phyloP scores from a whole-genome alignment of 2,329 filamentous ascomycete species.

The Blastomyces emzantsi region DNA sequence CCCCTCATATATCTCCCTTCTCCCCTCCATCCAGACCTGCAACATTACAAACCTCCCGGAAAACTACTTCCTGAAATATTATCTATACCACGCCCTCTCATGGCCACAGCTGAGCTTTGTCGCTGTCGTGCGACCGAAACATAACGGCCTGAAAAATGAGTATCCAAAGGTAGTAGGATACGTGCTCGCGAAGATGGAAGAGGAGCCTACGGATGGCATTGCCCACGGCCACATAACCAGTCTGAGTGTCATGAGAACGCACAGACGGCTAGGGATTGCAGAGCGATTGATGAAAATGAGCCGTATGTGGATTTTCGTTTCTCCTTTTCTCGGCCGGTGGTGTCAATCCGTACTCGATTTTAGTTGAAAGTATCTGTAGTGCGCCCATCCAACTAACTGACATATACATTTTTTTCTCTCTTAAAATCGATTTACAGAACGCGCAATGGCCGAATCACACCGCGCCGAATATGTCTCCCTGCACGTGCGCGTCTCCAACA shows the following conservation, averaged over 20 bases:
- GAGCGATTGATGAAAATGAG: constrained; percentile 97
- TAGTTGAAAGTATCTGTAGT: not conserved
- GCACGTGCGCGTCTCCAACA: constrained; percentile 91
- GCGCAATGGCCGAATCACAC: constrained; percentile 95
- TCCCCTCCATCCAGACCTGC: constrained; percentile 84
- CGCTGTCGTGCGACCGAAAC: constrained; percentile 78
- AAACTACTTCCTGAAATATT: constrained; percentile 99
- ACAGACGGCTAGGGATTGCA: constrained; percentile 79
- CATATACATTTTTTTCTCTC: constrained; percentile 8
- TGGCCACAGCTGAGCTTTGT: constrained; percentile 98
- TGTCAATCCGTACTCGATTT: not conserved
- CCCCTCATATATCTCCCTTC: constrained; percentile 65
- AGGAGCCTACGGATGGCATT: constrained; percentile 84
- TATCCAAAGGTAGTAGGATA: constrained; percentile 98
- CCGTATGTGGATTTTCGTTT: constrained; percentile 51
- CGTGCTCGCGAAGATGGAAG: constrained; percentile 99
- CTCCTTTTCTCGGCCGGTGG: constrained; percentile 5
- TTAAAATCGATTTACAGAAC: constrained; percentile 46
- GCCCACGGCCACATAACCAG: constrained; percentile 95
- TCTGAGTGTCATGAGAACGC: constrained; percentile 91
- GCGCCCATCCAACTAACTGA: not conserved
- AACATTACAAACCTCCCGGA: constrained; percentile 99
- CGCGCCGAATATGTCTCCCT: constrained; percentile 86
- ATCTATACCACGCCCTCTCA: constrained; percentile 95
- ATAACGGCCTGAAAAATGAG: constrained; percentile 47